A percentile compares a stretch with the other conserved stretches of the same genome.
These are phyloP conservation scores for Colletotrichum sp. DNA, from an alignment of 2,329 filamentous ascomycete species.

Conservation along the genomic window DNA sequence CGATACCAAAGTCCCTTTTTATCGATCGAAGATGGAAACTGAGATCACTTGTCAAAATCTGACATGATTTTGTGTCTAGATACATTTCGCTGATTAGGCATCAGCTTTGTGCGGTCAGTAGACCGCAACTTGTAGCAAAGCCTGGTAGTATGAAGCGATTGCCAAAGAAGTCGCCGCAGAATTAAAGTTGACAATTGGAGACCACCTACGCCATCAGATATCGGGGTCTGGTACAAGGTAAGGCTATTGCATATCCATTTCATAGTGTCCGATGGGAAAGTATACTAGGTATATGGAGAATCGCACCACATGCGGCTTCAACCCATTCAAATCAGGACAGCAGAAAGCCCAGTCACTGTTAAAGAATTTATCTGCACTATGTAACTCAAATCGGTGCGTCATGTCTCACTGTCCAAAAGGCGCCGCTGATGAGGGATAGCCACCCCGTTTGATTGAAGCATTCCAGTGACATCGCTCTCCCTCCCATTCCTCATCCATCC, in stretches of 20 bases:
- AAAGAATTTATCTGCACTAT: not conserved
- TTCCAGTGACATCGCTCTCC: conserved; percentile 1
- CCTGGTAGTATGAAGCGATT: not conserved
- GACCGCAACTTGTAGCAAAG: not conserved
- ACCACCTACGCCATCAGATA: rapidly evolving
- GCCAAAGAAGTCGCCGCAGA: not conserved
- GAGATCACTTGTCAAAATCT: rapidly evolving
- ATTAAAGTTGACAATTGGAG: not conserved
- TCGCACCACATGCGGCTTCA: not conserved
- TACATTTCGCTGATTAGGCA: not conserved
- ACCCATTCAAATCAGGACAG: not conserved
- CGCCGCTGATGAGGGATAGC: not conserved
- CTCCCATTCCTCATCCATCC: not conserved
- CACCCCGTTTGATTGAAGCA: conserved; percentile 1
- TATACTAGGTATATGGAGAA: not conserved
- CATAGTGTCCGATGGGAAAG: not conserved
- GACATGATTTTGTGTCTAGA: not conserved
- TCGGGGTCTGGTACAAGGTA: rapidly evolving
- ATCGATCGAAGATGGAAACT: rapidly evolving
- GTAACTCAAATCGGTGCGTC: not conserved
- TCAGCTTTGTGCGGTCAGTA: not conserved
- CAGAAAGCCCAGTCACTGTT: not conserved
- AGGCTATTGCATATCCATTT: not conserved
- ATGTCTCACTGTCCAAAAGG: not conserved
- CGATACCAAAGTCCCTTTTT: not conserved